phyloP scores from a whole-genome alignment of 179 eudicot genomes.

The Drosera spatulata region DNA sequence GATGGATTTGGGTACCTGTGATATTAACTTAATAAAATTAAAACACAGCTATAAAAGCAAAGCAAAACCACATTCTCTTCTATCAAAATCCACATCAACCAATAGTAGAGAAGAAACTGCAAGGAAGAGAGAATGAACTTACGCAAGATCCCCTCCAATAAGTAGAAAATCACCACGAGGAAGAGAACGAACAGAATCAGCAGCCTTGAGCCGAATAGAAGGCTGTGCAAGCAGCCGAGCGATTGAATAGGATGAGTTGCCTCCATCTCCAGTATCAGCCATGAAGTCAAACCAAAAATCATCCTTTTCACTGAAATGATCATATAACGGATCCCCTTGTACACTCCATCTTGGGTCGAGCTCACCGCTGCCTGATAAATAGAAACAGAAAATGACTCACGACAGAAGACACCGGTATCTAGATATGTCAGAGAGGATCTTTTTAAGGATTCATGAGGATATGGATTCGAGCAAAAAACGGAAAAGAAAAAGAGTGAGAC shows the following conservation, averaged over 20 bases:
- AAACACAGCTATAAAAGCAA: too few relatives aligned
- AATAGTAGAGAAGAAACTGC: too few relatives aligned
- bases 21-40: too few relatives aligned
- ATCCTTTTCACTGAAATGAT: conserved; percentile 72
- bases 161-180: conserved; percentile 76
- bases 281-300: conserved; percentile 94
- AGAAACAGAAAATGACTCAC: too few relatives aligned
- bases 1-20: conserved; percentile 94
- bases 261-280: conserved; percentile 99
- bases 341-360: too few relatives aligned
- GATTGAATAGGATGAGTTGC: conserved; percentile 80
- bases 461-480: too few relatives aligned
- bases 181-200: conserved; percentile 24
- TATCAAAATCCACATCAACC: too few relatives aligned
- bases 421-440: too few relatives aligned
- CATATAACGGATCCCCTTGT: conserved; percentile 63
- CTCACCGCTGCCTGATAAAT: conserved; percentile 68
- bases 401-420: too few relatives aligned
- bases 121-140: conserved; percentile 17
- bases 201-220: conserved; percentile 25
- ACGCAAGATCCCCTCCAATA: conserved; percentile 99
- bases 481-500: not conserved
- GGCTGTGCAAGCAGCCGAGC: conserved; percentile 96
- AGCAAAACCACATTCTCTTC: too few relatives aligned
- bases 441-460: too few relatives aligned